Base-by-base conservation (phyloP, 768 basidiomycete genomes). In the Pseudohyphozyma bogoriensis region DNA sequence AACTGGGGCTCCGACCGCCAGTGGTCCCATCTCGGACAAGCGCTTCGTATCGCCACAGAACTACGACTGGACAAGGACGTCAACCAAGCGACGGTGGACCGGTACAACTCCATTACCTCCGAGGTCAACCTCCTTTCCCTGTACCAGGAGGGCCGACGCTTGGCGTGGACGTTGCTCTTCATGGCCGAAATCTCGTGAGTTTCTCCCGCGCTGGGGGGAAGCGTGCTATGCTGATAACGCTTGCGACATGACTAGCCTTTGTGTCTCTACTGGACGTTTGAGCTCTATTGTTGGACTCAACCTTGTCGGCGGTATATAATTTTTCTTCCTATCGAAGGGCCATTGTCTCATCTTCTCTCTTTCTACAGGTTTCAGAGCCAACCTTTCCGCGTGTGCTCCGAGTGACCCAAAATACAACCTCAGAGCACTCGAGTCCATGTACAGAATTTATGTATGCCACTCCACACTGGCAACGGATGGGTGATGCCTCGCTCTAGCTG, bases 11-110 rank as follows among this genome's bases (percentile, higher is more conserved):
- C 7, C 7, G 40, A 42, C 40, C 44, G 63, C 2, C 33, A 57
- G 4, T 64, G 63, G 63, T 51, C 47, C 5, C 57, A 51, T 51
- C 51, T 64, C 20, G 55, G 58, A 0, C 46, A 51, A n/a, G 55
- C 58, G 4, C 31, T 64, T 2, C 54, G 63, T 8, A 64, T 64
- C 39, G 63, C 63, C 15, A 64, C 63, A 39, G 63, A 64, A 50
- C 22, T 44, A 20, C 42, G 42, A 9, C 42, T 44, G 42, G 37
- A 60, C 59, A 60, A 60, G 29, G 36, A 51, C n/a, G 51, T 64
- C 39, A 64, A 57, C 35, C 22, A 45, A n/a, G 20, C 24, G 2
- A 64, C 58, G 12, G 60, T 24, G 24, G 24, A 57, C 55, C 54
- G 54, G 24, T 64, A 44, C 12, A 20, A 24, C 42, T 44, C 42